A percentile compares a stretch with the other conserved stretches of the same genome.
phyloP scores from a whole-genome alignment of 345 rosid species.

The Fremontodendron californicum region DNA sequence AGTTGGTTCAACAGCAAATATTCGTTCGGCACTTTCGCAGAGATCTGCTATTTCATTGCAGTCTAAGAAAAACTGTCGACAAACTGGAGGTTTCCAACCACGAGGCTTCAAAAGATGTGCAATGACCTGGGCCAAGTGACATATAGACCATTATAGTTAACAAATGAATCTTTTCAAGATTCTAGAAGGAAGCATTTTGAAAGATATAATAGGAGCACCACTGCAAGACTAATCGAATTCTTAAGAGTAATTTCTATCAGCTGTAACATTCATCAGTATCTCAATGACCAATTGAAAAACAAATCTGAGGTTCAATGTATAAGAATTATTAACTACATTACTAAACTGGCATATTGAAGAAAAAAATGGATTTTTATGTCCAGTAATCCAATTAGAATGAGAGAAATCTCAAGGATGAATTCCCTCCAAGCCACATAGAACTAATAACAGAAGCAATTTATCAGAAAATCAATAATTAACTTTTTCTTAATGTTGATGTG shows the following conservation, averaged over 20 bases:
- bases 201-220: not conserved
- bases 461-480: not conserved
- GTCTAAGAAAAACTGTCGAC: constrained; percentile 89
- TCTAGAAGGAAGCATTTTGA: not conserved
- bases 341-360: not conserved
- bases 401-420: not conserved
- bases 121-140: constrained; percentile 47
- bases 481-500: not conserved
- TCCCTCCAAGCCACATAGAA: not conserved
- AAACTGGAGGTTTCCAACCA: constrained; percentile 98
- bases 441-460: not conserved
- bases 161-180: constrained; percentile 6
- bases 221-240: not conserved
- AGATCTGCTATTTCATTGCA: constrained; percentile 97
- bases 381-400: not conserved
- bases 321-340: not conserved
- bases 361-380: not conserved
- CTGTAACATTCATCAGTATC: not conserved
- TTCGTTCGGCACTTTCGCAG: constrained; percentile 84
- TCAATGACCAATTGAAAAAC: not conserved
- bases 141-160: constrained; percentile 15
- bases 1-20: constrained; percentile 82
- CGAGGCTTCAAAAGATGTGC: constrained; percentile 93
- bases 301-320: not conserved
- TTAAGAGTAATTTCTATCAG: not conserved